phyloP scores from a whole-genome alignment of 2,329 filamentous ascomycete species.

The Sporothrix curviconia region DNA sequence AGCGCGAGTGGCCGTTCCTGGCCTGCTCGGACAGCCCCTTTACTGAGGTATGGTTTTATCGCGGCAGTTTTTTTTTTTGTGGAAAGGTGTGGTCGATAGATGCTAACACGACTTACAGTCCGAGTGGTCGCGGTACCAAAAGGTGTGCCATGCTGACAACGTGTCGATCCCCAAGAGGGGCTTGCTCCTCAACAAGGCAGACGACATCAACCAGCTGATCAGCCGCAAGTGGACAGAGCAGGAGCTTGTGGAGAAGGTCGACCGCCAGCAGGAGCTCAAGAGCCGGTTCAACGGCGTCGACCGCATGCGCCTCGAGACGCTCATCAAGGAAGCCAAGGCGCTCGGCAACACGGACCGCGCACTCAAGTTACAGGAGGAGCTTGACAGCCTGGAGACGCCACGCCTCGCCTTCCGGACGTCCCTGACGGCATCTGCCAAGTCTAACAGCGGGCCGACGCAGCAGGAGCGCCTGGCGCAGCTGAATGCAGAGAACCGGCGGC shows the following conservation, averaged over 20 bases:
- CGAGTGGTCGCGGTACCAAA: slow-evolving; percentile 77
- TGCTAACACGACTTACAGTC: slow-evolving; percentile 37
- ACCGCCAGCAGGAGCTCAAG: slow-evolving; percentile 61
- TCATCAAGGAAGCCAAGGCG: slow-evolving; percentile 59
- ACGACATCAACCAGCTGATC: slow-evolving; percentile 73
- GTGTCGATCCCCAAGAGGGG: slow-evolving; percentile 68
- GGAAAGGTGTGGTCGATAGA: neutral
- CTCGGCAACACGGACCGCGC: slow-evolving; percentile 54
- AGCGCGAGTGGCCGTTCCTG: slow-evolving; percentile 83
- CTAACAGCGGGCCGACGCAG: slow-evolving; percentile 43
- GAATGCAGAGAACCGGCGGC: slow-evolving; percentile 76
- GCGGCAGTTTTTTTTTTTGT: too few species aligned
- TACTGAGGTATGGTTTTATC: too few species aligned
- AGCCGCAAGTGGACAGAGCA: slow-evolving; percentile 75
- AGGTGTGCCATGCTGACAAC: slow-evolving; percentile 64
- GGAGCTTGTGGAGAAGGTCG: slow-evolving; percentile 74
- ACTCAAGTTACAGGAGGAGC: slow-evolving; percentile 50
- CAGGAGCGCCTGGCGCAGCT: slow-evolving; percentile 78
- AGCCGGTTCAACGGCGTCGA: slow-evolving; percentile 60
- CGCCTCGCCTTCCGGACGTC: slow-evolving; percentile 69
- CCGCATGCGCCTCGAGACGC: slow-evolving; percentile 58
- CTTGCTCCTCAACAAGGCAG: slow-evolving; percentile 62
- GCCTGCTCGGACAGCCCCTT: slow-evolving; percentile 80
- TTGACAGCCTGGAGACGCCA: slow-evolving; percentile 58
- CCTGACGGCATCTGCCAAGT: slow-evolving; percentile 48